Percentiles rank a stretch among this genome's conserved stretches.
Conservation (phyloP, 306 rosid genomes). For the Mimosa pudica region DNA sequence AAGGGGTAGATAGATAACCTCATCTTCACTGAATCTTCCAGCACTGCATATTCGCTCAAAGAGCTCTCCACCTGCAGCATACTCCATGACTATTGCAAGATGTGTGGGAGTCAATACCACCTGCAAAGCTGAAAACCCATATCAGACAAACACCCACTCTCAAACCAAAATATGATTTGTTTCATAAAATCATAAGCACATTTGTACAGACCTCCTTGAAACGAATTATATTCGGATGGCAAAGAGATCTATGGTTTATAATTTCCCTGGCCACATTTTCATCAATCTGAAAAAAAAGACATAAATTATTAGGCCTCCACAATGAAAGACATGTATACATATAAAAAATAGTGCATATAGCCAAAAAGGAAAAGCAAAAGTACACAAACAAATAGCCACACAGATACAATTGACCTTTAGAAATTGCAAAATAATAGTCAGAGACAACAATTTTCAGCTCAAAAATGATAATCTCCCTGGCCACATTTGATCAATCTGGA, state of each 20-base stretch:
- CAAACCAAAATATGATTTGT: slow-evolving; percentile 2
- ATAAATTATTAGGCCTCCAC: not conserved
- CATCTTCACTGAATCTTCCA: slow-evolving; percentile 89
- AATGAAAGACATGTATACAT: not conserved
- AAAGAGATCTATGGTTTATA: slow-evolving; percentile 78
- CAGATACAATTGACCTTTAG: not conserved
- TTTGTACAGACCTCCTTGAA: slow-evolving; percentile 63
- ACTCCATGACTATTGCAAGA: slow-evolving; percentile 88
- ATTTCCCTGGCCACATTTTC: slow-evolving; percentile 86
- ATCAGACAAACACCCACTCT: slow-evolving; percentile 27
- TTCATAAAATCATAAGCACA: not conserved
- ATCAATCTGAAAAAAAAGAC: slow-evolving; percentile 59
- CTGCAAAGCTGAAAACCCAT: slow-evolving; percentile 49
- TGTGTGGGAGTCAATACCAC: slow-evolving; percentile 85
- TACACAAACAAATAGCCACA: not conserved
- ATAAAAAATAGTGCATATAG: not conserved
- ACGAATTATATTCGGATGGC: slow-evolving; percentile 84
- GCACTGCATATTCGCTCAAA: slow-evolving; percentile 77
- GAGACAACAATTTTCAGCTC: not conserved
- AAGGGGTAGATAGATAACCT: slow-evolving; percentile 42
- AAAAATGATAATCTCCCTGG: slow-evolving; percentile 64
- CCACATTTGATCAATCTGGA: slow-evolving; percentile 84
- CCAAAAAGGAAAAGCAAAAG: not conserved
- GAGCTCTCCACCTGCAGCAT: slow-evolving; percentile 91
- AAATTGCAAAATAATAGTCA: not conserved